Evolutionary conservation across 495 filamentous ascomycete species (phyloP).

Genomic region (Penicillium steckii): DNA sequence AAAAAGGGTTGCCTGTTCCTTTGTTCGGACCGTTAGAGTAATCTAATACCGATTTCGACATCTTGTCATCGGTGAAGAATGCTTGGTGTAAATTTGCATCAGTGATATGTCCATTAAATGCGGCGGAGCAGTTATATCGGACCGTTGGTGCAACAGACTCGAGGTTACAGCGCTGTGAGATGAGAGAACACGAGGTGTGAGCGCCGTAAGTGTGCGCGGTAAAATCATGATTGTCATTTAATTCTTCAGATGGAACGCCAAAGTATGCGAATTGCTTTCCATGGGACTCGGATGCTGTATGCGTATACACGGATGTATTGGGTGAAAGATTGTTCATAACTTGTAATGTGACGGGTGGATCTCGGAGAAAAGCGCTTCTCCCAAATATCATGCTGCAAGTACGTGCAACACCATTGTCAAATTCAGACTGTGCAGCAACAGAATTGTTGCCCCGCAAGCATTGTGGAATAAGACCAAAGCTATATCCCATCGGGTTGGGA

Average conservation of each 20-base stretch:
- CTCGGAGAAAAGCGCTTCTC: not conserved
- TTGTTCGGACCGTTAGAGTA: not conserved
- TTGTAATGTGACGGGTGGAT: not conserved
- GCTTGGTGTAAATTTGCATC: not conserved
- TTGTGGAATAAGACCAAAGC: not conserved
- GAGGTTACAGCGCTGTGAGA: not conserved
- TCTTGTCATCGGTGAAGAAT: not conserved
- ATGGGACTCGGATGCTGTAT: not conserved
- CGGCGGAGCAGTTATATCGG: not conserved
- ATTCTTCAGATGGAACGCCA: not conserved
- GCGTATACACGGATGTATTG: not conserved
- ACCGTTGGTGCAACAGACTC: not conserved
- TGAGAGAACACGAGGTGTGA: not conserved
- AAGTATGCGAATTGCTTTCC: not conserved
- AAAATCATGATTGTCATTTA: not conserved
- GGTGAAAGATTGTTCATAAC: not conserved
- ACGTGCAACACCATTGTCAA: not conserved
- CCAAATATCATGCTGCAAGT: not conserved
- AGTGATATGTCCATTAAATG: not conserved
- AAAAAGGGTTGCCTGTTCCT: not conserved
- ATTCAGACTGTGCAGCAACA: not conserved
- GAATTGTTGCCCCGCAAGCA: not conserved
- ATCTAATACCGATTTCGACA: not conserved
- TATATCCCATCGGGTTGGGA: not conserved
- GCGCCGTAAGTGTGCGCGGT: not conserved